These are phyloP conservation scores for Blakeslea trispora DNA, from an alignment of 371 early-diverging fungal genomes.

Conservation along the genomic window DNA sequence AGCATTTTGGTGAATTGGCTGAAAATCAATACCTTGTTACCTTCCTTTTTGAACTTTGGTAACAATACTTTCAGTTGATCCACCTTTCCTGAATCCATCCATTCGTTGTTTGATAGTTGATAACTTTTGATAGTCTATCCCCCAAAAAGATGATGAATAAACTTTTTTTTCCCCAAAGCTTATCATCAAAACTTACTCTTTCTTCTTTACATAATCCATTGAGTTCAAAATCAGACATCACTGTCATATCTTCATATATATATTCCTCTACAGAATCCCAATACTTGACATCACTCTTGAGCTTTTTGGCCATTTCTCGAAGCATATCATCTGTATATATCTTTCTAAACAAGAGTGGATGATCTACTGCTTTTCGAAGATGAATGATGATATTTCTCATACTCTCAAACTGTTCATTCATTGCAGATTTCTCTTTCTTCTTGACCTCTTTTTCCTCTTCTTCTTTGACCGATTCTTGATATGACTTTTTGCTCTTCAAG, in stretches of 20 bases:
- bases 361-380: slow-evolving; percentile 85
- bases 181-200: slow-evolving; percentile 51
- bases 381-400: slow-evolving; percentile 76
- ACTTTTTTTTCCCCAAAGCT: too few relatives aligned
- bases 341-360: slow-evolving; percentile 79
- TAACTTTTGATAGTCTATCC: slow-evolving; percentile 51
- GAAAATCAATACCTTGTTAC: slow-evolving; percentile 75
- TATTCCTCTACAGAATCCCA: slow-evolving; percentile 73
- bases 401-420: slow-evolving; percentile 26
- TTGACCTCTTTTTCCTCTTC: slow-evolving; percentile 17
- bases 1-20: slow-evolving; percentile 82
- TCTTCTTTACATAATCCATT: slow-evolving; percentile 70
- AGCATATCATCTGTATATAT: slow-evolving; percentile 60
- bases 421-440: slow-evolving; percentile 7
- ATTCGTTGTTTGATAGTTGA: slow-evolving; percentile 57
- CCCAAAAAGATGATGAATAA: too few relatives aligned
- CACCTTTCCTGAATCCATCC: slow-evolving; percentile 84
- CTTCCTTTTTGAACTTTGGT: slow-evolving; percentile 49
- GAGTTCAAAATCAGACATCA: slow-evolving; percentile 87
- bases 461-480: slow-evolving; percentile 17
- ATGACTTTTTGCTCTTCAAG: slow-evolving; percentile 32
- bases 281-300: slow-evolving; percentile 52
- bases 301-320: slow-evolving; percentile 64
- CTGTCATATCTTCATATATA: slow-evolving; percentile 83
- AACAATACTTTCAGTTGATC: slow-evolving; percentile 59